Conservation (phyloP, 2,329 filamentous ascomycete species). For the Colletotrichum falcatum region DNA sequence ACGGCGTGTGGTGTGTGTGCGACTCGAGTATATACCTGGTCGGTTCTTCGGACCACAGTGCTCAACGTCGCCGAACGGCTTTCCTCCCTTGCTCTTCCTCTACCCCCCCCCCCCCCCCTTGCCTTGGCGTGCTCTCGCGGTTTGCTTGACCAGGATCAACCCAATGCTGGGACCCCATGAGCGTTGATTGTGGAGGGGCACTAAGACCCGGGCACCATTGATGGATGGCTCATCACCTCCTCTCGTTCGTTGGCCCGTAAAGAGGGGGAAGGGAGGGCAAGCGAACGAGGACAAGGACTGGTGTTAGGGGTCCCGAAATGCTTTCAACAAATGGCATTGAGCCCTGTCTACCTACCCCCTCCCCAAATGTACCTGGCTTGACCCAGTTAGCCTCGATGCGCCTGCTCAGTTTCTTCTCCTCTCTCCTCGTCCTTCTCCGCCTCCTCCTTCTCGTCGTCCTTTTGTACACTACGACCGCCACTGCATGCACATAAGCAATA, state of each 20-base stretch:
- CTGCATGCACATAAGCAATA: background rate
- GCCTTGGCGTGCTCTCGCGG: conserved; percentile 20
- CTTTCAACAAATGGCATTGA: conserved; percentile 23
- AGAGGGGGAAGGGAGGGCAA: background rate
- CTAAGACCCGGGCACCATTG: conserved; percentile 23
- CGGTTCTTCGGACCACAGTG: conserved; percentile 37
- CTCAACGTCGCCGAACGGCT: conserved; percentile 21
- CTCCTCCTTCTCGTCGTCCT: background rate
- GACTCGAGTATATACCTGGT: conserved; percentile 26
- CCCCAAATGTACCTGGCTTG: conserved; percentile 29
- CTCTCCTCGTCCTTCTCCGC: background rate
- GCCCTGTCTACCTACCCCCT: conserved; percentile 9
- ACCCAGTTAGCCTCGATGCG: conserved; percentile 21
- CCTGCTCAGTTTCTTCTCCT: conserved; percentile 9
- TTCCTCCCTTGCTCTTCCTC: conserved; percentile 21
- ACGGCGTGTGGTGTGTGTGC: conserved; percentile 10
- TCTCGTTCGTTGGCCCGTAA: conserved; percentile 23
- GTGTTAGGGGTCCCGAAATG: conserved; percentile 26
- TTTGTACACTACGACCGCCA: conserved; percentile 8
- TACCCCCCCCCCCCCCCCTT: conserved; percentile 11
- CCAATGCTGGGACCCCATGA: conserved; percentile 29
- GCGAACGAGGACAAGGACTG: conserved; percentile 10
- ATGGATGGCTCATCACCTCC: conserved; percentile 14
- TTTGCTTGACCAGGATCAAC: conserved; percentile 35
- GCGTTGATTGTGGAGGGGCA: conserved; percentile 36